Conservation (phyloP, 2,329 filamentous ascomycete genomes). For the Mariannaea elegans region DNA sequence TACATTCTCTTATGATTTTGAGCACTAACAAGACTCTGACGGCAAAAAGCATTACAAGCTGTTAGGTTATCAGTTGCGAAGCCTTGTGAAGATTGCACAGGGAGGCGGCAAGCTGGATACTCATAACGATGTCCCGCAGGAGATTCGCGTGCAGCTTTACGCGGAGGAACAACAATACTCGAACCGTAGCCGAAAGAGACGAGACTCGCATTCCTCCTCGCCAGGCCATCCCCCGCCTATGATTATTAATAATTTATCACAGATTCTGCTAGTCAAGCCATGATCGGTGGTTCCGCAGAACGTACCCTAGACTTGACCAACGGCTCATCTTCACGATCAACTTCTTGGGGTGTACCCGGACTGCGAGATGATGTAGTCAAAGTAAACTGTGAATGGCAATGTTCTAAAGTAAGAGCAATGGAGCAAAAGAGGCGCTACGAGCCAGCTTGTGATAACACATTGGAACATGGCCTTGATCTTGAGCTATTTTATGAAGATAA, state of each 20-base stretch:
- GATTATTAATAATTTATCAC: too few relatives aligned
- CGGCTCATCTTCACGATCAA: not conserved
- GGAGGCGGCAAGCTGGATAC: not conserved
- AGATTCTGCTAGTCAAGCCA: too few relatives aligned
- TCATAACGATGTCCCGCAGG: not conserved
- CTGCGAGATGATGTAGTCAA: not conserved
- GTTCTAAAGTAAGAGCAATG: too few relatives aligned
- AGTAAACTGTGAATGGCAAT: not conserved
- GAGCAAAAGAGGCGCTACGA: not conserved
- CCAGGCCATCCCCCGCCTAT: too few relatives aligned
- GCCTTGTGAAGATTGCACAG: not conserved
- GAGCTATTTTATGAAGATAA: not conserved
- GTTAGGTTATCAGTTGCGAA: not conserved
- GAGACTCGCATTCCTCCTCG: too few relatives aligned
- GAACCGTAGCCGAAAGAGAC: too few relatives aligned
- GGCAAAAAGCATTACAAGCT: not conserved
- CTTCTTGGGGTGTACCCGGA: not conserved
- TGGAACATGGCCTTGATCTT: not conserved
- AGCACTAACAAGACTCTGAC: not conserved
- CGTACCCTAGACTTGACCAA: not conserved
- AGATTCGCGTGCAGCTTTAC: too few relatives aligned
- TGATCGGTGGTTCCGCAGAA: not conserved
- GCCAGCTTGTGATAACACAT: not conserved
- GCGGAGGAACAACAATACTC: too few relatives aligned
- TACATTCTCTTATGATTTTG: too few relatives aligned